A percentile compares a stretch with the other conserved stretches of the same genome.
Conservation (phyloP, 2,329 filamentous ascomycete species). For the Diplodia corticola region DNA sequence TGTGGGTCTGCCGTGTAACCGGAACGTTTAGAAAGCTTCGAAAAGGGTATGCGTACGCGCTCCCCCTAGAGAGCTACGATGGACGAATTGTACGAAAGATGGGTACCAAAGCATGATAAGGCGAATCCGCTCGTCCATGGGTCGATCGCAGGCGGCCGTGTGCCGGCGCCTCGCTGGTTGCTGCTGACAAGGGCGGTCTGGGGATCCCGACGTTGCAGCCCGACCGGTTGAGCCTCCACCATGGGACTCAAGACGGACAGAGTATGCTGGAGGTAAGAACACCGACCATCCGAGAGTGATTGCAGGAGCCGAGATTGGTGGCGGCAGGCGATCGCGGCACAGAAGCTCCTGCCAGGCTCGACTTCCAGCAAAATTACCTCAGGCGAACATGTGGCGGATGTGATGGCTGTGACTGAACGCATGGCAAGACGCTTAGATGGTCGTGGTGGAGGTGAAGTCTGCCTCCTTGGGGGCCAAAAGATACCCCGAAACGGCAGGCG, state of each 20-base stretch:
- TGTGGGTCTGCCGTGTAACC: background rate
- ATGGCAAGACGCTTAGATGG: background rate
- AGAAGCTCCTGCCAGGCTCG: background rate
- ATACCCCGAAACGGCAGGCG: background rate
- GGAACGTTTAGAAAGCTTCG: background rate
- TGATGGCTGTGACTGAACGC: background rate
- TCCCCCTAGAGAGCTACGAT: background rate
- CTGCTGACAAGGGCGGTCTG: background rate
- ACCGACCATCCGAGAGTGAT: background rate
- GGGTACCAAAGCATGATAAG: constrained; percentile 1
- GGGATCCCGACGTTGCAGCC: background rate
- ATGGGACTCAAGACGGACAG: background rate
- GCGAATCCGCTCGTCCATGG: background rate
- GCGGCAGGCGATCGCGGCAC: background rate
- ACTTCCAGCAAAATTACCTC: background rate
- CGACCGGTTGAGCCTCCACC: background rate
- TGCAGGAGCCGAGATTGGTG: background rate
- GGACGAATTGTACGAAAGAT: background rate
- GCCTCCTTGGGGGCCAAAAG: constrained; percentile 4
- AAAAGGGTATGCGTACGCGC: background rate
- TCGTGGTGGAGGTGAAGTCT: background rate
- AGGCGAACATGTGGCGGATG: background rate
- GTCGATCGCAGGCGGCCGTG: background rate
- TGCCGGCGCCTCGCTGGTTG: constrained; percentile 1
- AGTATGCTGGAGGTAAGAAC: background rate